Evolutionary conservation across 116 monocot genomes (phyloP).

Genomic region (Dioscorea cayenensis): DNA sequence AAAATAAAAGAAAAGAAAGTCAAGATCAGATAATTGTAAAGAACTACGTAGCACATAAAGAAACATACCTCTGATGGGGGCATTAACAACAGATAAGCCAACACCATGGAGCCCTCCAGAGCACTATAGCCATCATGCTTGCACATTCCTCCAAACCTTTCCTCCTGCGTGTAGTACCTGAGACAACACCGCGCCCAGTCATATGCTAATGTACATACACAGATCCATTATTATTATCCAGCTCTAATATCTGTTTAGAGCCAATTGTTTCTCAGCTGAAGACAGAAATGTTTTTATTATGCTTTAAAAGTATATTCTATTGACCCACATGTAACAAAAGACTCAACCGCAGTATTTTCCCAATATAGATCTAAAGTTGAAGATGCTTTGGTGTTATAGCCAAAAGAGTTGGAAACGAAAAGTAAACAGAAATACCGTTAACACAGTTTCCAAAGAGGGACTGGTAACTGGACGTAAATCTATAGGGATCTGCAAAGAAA

Average conservation of each 20-base stretch:
- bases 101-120: constrained; percentile 95
- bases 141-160: too few species aligned
- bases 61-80: constrained; percentile 84
- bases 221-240: neutral
- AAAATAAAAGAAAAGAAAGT: too few species aligned
- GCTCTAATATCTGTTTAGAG: too few species aligned
- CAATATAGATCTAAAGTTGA: too few species aligned
- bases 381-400: too few species aligned
- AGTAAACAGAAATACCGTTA: constrained; percentile 52
- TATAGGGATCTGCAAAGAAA: constrained; percentile 75
- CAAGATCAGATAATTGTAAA: too few species aligned
- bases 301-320: too few species aligned
- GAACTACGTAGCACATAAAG: neutral
- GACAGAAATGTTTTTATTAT: too few species aligned
- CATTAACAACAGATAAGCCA: constrained; percentile 97
- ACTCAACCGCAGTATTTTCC: too few species aligned
- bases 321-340: too few species aligned
- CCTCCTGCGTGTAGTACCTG: constrained; percentile 97
- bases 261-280: too few species aligned
- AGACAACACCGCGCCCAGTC: constrained; percentile 2
- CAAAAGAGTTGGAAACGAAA: neutral
- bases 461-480: constrained; percentile 89
- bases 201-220: too few species aligned
- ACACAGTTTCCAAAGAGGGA: constrained; percentile 89
- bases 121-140: constrained; percentile 92